These are phyloP conservation scores for Trypanosomatidae sp. DNA, from an alignment of 208 protist species.

Conservation along the genomic window DNA sequence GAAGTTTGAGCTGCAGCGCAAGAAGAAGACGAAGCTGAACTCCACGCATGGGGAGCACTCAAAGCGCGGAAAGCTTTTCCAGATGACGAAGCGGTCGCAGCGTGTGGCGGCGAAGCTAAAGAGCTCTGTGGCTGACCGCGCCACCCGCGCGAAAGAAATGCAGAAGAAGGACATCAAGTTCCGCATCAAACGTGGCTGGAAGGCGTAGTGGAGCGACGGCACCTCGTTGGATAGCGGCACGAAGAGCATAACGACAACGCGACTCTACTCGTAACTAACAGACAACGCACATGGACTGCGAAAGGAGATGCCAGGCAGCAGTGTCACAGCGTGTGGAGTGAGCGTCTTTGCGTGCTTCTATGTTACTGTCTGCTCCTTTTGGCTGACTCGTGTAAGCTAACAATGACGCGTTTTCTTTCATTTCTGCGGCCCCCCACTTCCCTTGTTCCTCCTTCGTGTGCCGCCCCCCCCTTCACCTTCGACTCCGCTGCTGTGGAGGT, in stretches of 20 bases:
- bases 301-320: not conserved
- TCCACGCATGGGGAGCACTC: constrained; percentile 86
- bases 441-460: not conserved
- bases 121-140: constrained; percentile 74
- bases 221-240: not conserved
- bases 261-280: not conserved
- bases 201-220: constrained; percentile 46
- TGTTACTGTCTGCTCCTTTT: not conserved
- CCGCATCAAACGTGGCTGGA: constrained; percentile 91
- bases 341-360: not conserved
- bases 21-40: constrained; percentile 91
- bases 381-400: constrained; percentile 6
- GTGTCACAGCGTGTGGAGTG: not conserved
- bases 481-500: not conserved
- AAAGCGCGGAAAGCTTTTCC: constrained; percentile 89
- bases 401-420: not conserved
- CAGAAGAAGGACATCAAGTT: constrained; percentile 95
- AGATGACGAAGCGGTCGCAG: constrained; percentile 89
- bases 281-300: not conserved
- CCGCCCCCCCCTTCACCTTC: not conserved
- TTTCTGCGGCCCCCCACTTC: not conserved
- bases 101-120: constrained; percentile 86
- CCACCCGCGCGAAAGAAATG: constrained; percentile 81
- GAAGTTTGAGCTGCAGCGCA: constrained; percentile 88
- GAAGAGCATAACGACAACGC: not conserved